Base-by-base conservation (phyloP, 768 basidiomycete species). In the Tephrocybe sp. region DNA sequence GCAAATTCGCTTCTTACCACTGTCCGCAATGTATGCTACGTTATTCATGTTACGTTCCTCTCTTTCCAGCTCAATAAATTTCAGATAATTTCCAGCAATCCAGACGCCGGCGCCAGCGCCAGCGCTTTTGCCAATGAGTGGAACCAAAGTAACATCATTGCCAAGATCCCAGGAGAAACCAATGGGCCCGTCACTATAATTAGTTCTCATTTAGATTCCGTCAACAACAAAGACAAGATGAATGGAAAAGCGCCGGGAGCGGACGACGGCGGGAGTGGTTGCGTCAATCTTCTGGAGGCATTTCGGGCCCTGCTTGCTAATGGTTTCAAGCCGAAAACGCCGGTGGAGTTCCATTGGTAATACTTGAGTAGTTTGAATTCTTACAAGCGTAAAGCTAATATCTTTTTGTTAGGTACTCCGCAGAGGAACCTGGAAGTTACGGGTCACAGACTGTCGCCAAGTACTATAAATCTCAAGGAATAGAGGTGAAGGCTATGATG, bases 371-470 rank as follows among this genome's bases (percentile, higher is more conserved):
- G 7, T 30, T 30, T 12, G 28, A 30, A 12, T 30, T 30, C 28
- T n/a, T 8, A 37, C 13, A 15, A 32, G 31, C n/a, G 31, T 30
- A 30, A 12, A 7, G 6, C 28, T 30, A 12, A 30, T 37, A 19
- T 37, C 5, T 9, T 9, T 32, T 5, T 8, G 15, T 26, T 16
- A 55, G 53, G 49, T 54, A 49, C 51, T 69, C 74, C 19, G 74
- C 68, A 28, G 74, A 77, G 21, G 80, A 81, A 56, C 73, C 70
- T 32, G 82, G 82, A 11, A 69, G 81, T 12, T 56, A 69, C 37
- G 79, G 78, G 34, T 71, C 69, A 30, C 73, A 75, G 55, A 75
- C 73, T 19, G 65, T 79, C 46, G 75, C 76, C n/a, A 71, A 68
- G 47, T 60, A 59, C 32, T 81, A 80, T 64, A 74, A 75, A 64